Evolutionary conservation across 2,329 filamentous ascomycete species (phyloP).

Genomic region (Pseudocercospora eumusae): DNA sequence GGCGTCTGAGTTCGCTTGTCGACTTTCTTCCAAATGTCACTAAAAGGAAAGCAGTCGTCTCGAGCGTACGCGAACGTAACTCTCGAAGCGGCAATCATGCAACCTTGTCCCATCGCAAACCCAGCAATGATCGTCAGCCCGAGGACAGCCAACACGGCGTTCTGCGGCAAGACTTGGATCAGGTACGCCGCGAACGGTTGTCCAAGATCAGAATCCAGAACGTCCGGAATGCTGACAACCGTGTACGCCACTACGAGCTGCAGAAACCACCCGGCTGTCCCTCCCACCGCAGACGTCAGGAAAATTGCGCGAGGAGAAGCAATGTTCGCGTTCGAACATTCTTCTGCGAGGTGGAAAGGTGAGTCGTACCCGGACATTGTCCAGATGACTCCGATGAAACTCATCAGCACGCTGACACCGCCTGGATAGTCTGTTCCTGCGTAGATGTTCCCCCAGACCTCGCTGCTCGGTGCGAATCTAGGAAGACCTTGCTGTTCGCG

Average conservation of each 20-base stretch:
- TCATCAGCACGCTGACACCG: constrained; percentile 69
- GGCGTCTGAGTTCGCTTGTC: constrained; percentile 64
- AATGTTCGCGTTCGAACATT: constrained; percentile 71
- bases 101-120: constrained; percentile 72
- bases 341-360: constrained; percentile 72
- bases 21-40: constrained; percentile 60
- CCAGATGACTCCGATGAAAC: constrained; percentile 70
- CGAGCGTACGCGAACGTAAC: constrained; percentile 63
- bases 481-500: constrained; percentile 54
- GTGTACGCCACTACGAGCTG: constrained; percentile 74
- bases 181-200: constrained; percentile 72
- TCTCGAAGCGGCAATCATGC: constrained; percentile 61
- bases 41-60: constrained; percentile 68
- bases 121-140: constrained; percentile 67
- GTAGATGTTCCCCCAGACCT: constrained; percentile 68
- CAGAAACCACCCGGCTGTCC: constrained; percentile 70
- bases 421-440: constrained; percentile 67
- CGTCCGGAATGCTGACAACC: constrained; percentile 62
- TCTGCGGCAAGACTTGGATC: constrained; percentile 63
- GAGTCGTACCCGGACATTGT: constrained; percentile 64
- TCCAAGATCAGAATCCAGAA: constrained; percentile 62
- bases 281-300: constrained; percentile 66
- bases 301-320: constrained; percentile 72
- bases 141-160: constrained; percentile 63
- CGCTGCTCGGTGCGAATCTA: constrained; percentile 59